Conservation (phyloP, 768 basidiomycete genomes). For the Lentinula boryana region DNA sequence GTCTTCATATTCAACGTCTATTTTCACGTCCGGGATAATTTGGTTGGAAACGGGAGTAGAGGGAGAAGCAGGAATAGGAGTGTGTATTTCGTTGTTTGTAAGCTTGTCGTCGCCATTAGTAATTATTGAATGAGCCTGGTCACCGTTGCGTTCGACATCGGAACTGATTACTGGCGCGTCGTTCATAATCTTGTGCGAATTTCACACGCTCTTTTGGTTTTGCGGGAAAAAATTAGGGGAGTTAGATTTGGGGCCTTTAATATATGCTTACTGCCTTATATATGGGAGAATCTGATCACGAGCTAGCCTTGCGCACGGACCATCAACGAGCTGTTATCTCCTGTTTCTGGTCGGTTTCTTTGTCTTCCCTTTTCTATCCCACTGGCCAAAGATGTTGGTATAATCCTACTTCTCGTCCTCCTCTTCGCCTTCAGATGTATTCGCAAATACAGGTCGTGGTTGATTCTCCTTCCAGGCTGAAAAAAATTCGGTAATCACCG, state of each 20-base stretch:
- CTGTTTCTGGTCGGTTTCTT: constrained; percentile 6
- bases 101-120: constrained; percentile 31
- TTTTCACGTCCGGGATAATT: constrained; percentile 50
- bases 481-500: constrained; percentile 45
- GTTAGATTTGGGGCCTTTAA: constrained; percentile 54
- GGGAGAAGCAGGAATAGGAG: constrained; percentile 38
- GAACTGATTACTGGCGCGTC: constrained; percentile 32
- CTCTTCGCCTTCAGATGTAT: constrained; percentile 54
- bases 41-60: constrained; percentile 53
- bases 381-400: neutral
- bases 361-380: constrained; percentile 9
- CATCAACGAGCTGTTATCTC: constrained; percentile 26
- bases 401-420: constrained; percentile 33
- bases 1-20: constrained; percentile 55
- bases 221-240: constrained; percentile 67
- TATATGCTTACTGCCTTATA: constrained; percentile 52
- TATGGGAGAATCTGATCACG: constrained; percentile 1
- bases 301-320: constrained; percentile 55
- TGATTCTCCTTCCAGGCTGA: constrained; percentile 85
- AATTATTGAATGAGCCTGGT: constrained; percentile 14
- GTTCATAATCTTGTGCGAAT: constrained; percentile 68
- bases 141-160: constrained; percentile 11
- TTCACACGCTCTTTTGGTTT: constrained; percentile 62
- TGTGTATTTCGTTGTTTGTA: constrained; percentile 25
- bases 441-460: constrained; percentile 79